phyloP scores from a whole-genome alignment of 2,329 filamentous ascomycete genomes.

The Sarocladiaceae sp. region DNA sequence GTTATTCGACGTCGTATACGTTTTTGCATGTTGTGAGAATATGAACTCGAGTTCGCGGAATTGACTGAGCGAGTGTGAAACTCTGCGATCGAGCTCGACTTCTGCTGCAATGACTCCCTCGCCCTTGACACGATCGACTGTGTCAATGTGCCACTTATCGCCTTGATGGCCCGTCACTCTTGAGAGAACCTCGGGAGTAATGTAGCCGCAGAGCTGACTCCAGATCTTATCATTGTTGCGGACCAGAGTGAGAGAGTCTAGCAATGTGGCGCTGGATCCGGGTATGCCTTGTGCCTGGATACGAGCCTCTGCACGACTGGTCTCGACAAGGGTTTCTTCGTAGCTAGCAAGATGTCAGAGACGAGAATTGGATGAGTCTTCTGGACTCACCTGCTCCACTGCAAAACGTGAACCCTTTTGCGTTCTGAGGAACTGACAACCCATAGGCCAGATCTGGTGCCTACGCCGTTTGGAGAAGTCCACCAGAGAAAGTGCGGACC shows the following conservation, averaged over 20 bases:
- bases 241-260: slow-evolving; percentile 14
- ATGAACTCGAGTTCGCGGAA: slow-evolving; percentile 40
- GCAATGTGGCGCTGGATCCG: slow-evolving; percentile 10
- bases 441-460: slow-evolving; percentile 53
- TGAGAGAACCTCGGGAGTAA: slow-evolving; percentile 38
- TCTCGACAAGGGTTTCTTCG: slow-evolving; percentile 47
- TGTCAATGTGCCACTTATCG: slow-evolving; percentile 46
- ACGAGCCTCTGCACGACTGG: slow-evolving; percentile 37
- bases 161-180: slow-evolving; percentile 37
- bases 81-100: slow-evolving; percentile 32
- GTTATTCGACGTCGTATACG: slow-evolving; percentile 32
- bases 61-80: slow-evolving; percentile 24
- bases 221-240: slow-evolving; percentile 35
- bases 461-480: slow-evolving; percentile 39
- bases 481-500: slow-evolving; percentile 57
- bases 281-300: slow-evolving; percentile 35
- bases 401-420: slow-evolving; percentile 35
- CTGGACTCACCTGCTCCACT: slow-evolving; percentile 40
- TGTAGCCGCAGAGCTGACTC: slow-evolving; percentile 42
- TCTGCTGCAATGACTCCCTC: slow-evolving; percentile 31
- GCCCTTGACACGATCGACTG: slow-evolving; percentile 44
- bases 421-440: slow-evolving; percentile 30
- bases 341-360: slow-evolving; percentile 19
- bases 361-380: not conserved
- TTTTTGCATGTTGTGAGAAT: slow-evolving; percentile 36